These are phyloP conservation scores for Myochromella boudieri DNA, from an alignment of 768 basidiomycete species.

Conservation along the genomic window DNA sequence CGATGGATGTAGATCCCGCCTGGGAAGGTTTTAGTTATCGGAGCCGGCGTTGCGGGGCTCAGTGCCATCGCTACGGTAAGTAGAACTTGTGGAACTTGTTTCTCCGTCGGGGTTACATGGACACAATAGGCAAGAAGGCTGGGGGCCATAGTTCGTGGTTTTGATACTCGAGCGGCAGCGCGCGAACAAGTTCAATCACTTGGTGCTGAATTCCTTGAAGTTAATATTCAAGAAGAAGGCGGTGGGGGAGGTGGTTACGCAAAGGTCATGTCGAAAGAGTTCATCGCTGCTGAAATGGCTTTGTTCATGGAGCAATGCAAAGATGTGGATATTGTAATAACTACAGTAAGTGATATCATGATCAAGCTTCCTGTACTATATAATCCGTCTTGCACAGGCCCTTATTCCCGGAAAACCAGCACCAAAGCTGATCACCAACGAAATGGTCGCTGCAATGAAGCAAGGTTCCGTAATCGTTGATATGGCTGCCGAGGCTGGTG, in stretches of 20 bases:
- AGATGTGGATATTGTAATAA: conserved; percentile 88
- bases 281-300: conserved; percentile 85
- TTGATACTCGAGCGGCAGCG: conserved; percentile 83
- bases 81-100: too few species aligned
- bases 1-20: conserved; percentile 63
- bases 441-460: conserved; percentile 91
- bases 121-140: conserved; percentile 65
- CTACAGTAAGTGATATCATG: conserved; percentile 51
- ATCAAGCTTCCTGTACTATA: neutral
- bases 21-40: conserved; percentile 84
- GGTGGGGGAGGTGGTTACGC: conserved; percentile 84
- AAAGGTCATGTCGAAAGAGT: conserved; percentile 89
- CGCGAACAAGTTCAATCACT: conserved; percentile 89
- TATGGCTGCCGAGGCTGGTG: conserved; percentile 85
- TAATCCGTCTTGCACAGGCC: conserved; percentile 41
- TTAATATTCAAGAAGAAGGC: conserved; percentile 77
- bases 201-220: conserved; percentile 89
- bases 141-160: conserved; percentile 86
- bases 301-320: conserved; percentile 86
- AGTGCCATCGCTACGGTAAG: conserved; percentile 83
- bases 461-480: conserved; percentile 90
- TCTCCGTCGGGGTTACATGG: too few species aligned
- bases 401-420: conserved; percentile 86
- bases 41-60: conserved; percentile 86
- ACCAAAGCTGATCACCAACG: conserved; percentile 79